Percentiles rank a stretch among this genome's conserved stretches.
These are phyloP conservation scores for Corymbia maculata DNA, from an alignment of 345 rosid genomes.

Conservation along the genomic window DNA sequence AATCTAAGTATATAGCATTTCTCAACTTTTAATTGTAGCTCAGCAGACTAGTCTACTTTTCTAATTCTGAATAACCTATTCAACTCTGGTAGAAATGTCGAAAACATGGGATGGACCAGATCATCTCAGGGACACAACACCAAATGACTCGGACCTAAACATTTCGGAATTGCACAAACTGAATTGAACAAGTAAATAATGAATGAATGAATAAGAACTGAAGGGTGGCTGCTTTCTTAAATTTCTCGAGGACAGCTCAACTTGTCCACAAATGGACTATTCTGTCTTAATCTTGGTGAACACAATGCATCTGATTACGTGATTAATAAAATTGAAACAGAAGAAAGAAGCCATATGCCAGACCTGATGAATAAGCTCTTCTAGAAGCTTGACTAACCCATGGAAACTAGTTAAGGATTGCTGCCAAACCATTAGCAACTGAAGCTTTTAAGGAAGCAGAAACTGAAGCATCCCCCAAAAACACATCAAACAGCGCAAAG, in stretches of 20 bases:
- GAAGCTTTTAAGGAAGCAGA: slow-evolving; percentile 73
- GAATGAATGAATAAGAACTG: not conserved
- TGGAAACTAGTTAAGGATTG: slow-evolving; percentile 24
- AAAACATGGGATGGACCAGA: not conserved
- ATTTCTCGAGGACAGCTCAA: not conserved
- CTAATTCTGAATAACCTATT: not conserved
- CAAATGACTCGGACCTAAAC: not conserved
- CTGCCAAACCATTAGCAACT: slow-evolving; percentile 40
- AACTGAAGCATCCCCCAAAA: slow-evolving; percentile 69
- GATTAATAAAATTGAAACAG: not conserved
- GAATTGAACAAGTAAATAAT: not conserved
- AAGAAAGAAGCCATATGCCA: not conserved
- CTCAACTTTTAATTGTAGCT: not conserved
- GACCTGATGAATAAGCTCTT: not conserved
- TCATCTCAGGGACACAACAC: not conserved
- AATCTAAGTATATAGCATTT: not conserved
- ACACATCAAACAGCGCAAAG: slow-evolving; percentile 62
- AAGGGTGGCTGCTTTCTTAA: not conserved
- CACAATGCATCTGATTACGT: not conserved
- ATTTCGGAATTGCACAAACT: not conserved
- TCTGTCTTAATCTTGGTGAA: not conserved
- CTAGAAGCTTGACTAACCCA: not conserved
- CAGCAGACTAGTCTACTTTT: not conserved
- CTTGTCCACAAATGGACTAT: not conserved
- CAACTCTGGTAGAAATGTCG: not conserved